Evolutionary conservation across 495 filamentous ascomycete genomes (phyloP).

Genomic region (Podospora bellae-mahoneyi): DNA sequence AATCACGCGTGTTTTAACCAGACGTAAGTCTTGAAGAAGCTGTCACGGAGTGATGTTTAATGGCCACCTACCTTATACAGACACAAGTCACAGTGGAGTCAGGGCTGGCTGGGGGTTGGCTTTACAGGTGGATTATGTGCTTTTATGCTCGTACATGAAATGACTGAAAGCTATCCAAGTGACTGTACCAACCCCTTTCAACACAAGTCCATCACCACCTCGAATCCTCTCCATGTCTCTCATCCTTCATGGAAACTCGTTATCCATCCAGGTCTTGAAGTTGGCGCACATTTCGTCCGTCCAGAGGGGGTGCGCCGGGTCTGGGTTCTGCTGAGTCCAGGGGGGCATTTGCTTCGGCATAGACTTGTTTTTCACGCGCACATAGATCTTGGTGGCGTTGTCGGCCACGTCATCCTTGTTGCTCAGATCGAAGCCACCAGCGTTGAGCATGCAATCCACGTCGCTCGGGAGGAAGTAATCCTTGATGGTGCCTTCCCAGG

Average conservation of each 20-base stretch:
- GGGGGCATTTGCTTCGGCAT: conserved; percentile 7
- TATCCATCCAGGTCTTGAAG: conserved; percentile 2
- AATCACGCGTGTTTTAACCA: too few species aligned
- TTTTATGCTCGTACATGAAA: too few species aligned
- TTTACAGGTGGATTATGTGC: too few species aligned
- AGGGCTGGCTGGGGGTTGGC: too few species aligned
- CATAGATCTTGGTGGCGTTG: neutral
- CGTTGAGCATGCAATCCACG: neutral
- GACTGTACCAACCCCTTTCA: too few species aligned
- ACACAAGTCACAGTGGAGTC: too few species aligned
- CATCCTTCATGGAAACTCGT: neutral
- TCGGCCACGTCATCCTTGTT: conserved; percentile 1
- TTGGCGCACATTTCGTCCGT: conserved; percentile 7
- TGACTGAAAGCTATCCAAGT: too few species aligned
- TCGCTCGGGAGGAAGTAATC: conserved; percentile 1
- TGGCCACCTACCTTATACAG: too few species aligned
- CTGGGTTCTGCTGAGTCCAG: conserved; percentile 6
- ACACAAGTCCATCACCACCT: too few species aligned
- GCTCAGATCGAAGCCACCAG: neutral
- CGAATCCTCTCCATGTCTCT: too few species aligned
- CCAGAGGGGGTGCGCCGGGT: conserved; percentile 4
- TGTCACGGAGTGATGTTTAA: too few species aligned
- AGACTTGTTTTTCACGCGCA: neutral
- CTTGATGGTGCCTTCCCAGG: conserved; percentile 1
- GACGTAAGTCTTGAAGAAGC: too few species aligned